These are phyloP conservation scores for Penicillium frequentans DNA, from an alignment of 2,329 filamentous ascomycete species.

Conservation along the genomic window DNA sequence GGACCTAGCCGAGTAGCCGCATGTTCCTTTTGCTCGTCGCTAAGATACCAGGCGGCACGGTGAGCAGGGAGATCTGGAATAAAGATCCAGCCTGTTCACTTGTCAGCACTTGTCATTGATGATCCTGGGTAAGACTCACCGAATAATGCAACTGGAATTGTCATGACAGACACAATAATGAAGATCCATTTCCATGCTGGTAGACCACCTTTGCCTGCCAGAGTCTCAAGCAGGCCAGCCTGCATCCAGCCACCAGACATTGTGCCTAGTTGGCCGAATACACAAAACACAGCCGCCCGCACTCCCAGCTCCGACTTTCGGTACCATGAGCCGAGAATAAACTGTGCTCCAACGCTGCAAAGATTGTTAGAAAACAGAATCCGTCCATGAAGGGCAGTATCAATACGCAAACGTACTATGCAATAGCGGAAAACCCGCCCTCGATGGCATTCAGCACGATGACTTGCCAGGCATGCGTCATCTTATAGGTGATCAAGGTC, in stretches of 20 bases:
- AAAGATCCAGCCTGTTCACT: constrained; percentile 41
- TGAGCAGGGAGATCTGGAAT: constrained; percentile 47
- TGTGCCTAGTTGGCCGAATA: constrained; percentile 45
- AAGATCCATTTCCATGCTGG: constrained; percentile 48
- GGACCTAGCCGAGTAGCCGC: constrained; percentile 39
- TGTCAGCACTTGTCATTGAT: neutral
- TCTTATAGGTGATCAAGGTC: constrained; percentile 46
- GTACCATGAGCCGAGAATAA: constrained; percentile 49
- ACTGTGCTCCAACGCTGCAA: constrained; percentile 43
- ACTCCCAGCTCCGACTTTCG: constrained; percentile 46
- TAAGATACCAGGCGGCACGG: constrained; percentile 44
- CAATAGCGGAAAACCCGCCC: constrained; percentile 46
- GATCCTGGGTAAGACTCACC: constrained; percentile 22
- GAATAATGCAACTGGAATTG: constrained; percentile 44
- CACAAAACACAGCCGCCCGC: constrained; percentile 32
- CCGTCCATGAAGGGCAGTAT: neutral
- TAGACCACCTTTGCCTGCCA: constrained; percentile 37
- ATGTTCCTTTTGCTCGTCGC: constrained; percentile 31
- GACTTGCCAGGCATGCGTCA: constrained; percentile 45
- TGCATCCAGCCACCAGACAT: constrained; percentile 51
- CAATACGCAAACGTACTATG: constrained; percentile 34
- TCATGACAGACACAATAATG: constrained; percentile 45
- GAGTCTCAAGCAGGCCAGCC: constrained; percentile 38
- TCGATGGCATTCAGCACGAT: constrained; percentile 48
- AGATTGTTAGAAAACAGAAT: neutral